Base-by-base conservation (phyloP, 2,329 filamentous ascomycete genomes). In the Metarhizium guizhouense region DNA sequence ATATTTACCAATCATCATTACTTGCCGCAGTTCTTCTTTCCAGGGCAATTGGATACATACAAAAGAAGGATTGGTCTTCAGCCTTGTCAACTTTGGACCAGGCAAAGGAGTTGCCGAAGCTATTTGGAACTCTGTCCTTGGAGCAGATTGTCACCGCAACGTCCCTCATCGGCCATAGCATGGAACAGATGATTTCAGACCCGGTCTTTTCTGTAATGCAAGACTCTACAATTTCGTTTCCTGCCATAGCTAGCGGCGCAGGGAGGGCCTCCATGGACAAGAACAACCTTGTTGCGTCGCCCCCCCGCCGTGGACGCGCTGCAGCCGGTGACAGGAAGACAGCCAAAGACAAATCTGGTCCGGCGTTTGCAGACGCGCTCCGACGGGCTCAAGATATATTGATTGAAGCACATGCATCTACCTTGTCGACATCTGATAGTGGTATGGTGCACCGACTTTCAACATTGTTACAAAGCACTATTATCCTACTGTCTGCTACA, bases 151-250 rank as follows among this genome's bases (percentile, higher is more conserved):
- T 83, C 11, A 82, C 82, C 56, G 88, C 87, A 20, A 83, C 83
- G 54, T 83, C 86, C 49, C 79, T 88, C 47, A 76, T 90, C 57
- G 78, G 83, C 16, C 80, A 87, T 67, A 87, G 85, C 59, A 77
- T 87, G 63, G 82, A 86, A 50, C 80, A 86, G 64, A 88, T 96
- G 75, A 80, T 85, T 13, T 80, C 81, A 4, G 89, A 96, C 69
- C 86, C 92, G 3, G 87, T 94, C 3, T 95, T 93, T 68, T 95
- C 90, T 18, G 88, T 93, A 10, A 80, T 97, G 16, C 89, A 93
- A 49, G 94, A 99, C 64, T 96, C 94, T 0, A 96, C 91, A 0
- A 85, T 96, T 30, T 95, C 91, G 0, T 87, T 93, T 57, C 90
- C 92, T 1, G 85, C 89, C 0, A 76, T 93, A 42, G 73, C 74